Conservation (phyloP, 1,284 basidiomycete species). For the Melampsora larici-populina region DNA sequence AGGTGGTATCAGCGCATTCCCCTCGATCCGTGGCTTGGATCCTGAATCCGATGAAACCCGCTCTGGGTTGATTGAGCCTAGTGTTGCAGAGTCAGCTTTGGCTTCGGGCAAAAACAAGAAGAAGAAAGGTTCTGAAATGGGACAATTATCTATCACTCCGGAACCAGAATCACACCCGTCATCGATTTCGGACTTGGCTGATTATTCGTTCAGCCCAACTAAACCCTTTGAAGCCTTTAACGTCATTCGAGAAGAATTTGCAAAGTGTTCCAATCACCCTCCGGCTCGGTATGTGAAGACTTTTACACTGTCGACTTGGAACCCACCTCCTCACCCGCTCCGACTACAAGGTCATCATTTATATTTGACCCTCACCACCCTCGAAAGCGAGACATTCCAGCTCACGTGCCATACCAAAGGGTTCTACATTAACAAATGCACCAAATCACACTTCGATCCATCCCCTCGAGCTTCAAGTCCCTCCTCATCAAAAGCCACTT, state of each 20-base stretch:
- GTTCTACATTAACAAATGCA: constrained; percentile 59
- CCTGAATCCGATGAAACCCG: not conserved
- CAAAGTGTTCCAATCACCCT: constrained; percentile 48
- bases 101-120: constrained; percentile 41
- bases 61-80: not conserved
- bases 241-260: constrained; percentile 56
- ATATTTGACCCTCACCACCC: constrained; percentile 59
- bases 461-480: constrained; percentile 11
- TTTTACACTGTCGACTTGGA: constrained; percentile 61
- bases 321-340: constrained; percentile 60
- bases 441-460: constrained; percentile 41
- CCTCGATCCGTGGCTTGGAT: constrained; percentile 43
- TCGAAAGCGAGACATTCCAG: constrained; percentile 61
- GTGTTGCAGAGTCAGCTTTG: constrained; percentile 5
- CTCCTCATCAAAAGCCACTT: not conserved
- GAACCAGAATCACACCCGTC: constrained; percentile 38
- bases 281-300: constrained; percentile 56
- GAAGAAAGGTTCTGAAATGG: constrained; percentile 41
- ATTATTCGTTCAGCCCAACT: constrained; percentile 50
- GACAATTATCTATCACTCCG: constrained; percentile 15
- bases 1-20: constrained; percentile 46
- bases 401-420: constrained; percentile 59
- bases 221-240: constrained; percentile 50
- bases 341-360: constrained; percentile 59
- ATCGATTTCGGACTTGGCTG: constrained; percentile 44